These are phyloP conservation scores for Candida mattraensis DNA, from an alignment of 805 yeast genomes.

Conservation along the genomic window DNA sequence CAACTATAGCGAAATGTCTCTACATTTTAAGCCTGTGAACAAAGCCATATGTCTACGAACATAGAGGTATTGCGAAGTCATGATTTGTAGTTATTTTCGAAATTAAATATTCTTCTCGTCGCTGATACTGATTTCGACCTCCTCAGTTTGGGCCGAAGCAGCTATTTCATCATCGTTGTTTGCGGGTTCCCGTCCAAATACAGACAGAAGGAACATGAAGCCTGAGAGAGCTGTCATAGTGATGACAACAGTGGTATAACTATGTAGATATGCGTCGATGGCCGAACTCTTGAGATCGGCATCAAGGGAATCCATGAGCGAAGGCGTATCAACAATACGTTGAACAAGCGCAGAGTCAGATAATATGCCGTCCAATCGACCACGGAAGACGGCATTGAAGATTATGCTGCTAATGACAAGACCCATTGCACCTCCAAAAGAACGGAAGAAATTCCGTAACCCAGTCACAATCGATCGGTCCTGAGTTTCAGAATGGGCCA, in stretches of 20 bases:
- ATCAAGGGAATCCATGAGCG: constrained; percentile 1
- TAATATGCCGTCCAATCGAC: constrained; percentile 1
- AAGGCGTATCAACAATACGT: constrained; percentile 2
- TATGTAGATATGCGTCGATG: constrained; percentile 10
- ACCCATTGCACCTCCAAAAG: constrained; percentile 57
- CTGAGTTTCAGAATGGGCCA: constrained; percentile 44
- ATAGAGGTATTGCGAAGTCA: no score
- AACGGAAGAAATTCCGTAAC: constrained; percentile 50
- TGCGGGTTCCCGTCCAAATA: no score
- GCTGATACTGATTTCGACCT: no score
- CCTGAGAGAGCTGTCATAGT: constrained; percentile 15
- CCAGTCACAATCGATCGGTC: constrained; percentile 57
- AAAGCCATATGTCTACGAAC: no score
- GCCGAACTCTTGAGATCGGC: constrained; percentile 2
- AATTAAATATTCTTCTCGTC: no score
- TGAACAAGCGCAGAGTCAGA: background rate
- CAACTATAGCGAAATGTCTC: no score
- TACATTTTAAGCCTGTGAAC: no score
- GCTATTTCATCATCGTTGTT: no score
- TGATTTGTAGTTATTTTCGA: no score
- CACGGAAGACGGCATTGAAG: constrained; percentile 11
- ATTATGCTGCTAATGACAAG: constrained; percentile 30
- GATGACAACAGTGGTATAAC: constrained; percentile 13
- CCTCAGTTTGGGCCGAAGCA: no score
- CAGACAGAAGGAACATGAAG: constrained; percentile 15